phyloP scores from a whole-genome alignment of 1,284 basidiomycete genomes.

The Ceratobasidium sp. region DNA sequence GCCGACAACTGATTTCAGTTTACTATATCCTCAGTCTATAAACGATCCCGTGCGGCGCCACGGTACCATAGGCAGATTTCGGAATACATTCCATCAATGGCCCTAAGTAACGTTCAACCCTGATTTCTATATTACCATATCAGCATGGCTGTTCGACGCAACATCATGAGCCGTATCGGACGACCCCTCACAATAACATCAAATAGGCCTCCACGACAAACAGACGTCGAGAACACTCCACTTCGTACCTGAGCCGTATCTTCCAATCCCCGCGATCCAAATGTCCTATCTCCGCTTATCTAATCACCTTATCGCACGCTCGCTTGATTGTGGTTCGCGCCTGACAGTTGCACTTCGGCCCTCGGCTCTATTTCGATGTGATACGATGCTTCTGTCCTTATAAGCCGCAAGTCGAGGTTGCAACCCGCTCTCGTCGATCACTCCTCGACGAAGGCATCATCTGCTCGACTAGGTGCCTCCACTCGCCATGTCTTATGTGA shows the following conservation, averaged over 20 bases:
- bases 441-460: neutral
- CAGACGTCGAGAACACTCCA: too few relatives aligned
- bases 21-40: too few relatives aligned
- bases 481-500: slow-evolving; percentile 12
- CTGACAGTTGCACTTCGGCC: slow-evolving; percentile 25
- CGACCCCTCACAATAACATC: too few relatives aligned
- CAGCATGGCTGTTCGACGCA: too few relatives aligned
- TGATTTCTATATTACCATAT: too few relatives aligned
- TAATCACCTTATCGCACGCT: slow-evolving; percentile 17
- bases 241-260: slow-evolving; percentile 3
- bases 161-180: too few relatives aligned
- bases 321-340: slow-evolving; percentile 17
- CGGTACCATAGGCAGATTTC: too few relatives aligned
- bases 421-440: slow-evolving; percentile 15
- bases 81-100: too few relatives aligned
- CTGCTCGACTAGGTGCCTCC: neutral
- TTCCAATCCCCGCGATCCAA: slow-evolving; percentile 4
- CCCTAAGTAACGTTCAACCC: too few relatives aligned
- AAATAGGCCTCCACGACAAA: too few relatives aligned
- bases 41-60: too few relatives aligned
- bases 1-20: too few relatives aligned
- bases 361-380: slow-evolving; percentile 11
- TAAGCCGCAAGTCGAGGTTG: neutral
- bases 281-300: slow-evolving; percentile 1
- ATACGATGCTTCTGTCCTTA: slow-evolving; percentile 7